Conservation (phyloP, 73 alveolate genomes). For the Halteria grandinella region DNA sequence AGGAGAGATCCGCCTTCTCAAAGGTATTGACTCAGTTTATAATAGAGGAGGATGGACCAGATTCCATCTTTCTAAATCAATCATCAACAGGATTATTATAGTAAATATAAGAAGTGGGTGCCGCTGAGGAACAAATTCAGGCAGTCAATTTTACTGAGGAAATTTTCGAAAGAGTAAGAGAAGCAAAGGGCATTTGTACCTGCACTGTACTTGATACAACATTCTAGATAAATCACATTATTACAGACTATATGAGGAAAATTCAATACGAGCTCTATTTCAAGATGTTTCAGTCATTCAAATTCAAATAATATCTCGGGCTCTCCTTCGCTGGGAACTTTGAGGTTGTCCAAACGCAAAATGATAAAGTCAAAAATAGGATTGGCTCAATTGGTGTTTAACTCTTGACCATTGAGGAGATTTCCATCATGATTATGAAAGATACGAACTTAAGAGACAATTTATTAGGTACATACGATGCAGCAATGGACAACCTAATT, state of each 20-base stretch:
- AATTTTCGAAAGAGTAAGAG: neutral
- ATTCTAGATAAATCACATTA: neutral
- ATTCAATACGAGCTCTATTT: conserved; percentile 21
- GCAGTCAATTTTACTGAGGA: neutral
- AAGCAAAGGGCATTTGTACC: neutral
- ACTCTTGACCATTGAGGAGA: conserved; percentile 60
- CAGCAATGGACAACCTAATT: neutral
- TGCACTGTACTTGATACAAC: conserved; percentile 16
- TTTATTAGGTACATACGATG: neutral
- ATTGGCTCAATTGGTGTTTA: conserved; percentile 62
- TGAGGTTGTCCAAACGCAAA: neutral
- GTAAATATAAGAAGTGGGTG: neutral
- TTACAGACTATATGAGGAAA: neutral
- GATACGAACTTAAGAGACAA: neutral
- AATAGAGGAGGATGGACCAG: too few relatives aligned
- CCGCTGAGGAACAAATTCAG: neutral
- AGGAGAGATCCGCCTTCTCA: neutral
- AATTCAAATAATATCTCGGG: conserved; percentile 51
- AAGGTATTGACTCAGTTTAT: neutral
- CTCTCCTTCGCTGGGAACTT: conserved; percentile 31
- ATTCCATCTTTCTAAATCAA: neutral
- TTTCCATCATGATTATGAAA: conserved; percentile 24
- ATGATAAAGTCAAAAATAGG: neutral
- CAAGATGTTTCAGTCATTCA: conserved; percentile 47
- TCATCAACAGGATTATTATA: neutral